A percentile compares a stretch with the other conserved stretches of the same genome.
Evolutionary conservation across 2,329 filamentous ascomycete species (phyloP).

Genomic region (Huntiella bhutanensis): DNA sequence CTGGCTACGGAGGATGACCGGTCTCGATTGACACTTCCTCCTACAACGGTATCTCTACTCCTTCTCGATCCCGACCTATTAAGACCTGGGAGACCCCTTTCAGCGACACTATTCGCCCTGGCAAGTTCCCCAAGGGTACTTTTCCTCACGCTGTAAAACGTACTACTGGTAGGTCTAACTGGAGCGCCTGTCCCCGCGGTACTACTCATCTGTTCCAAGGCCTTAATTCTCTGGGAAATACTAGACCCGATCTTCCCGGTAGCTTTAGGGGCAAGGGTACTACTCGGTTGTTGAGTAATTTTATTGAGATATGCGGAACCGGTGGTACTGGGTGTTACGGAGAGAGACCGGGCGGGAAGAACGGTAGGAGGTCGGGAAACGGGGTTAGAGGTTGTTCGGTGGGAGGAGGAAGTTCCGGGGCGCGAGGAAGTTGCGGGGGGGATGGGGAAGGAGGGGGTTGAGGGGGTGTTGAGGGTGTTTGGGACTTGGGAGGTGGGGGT

Average conservation of each 20-base stretch:
- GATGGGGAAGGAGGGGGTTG: constrained; percentile 41
- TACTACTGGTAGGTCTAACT: constrained; percentile 27
- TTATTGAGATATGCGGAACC: constrained; percentile 37
- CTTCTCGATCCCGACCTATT: constrained; percentile 20
- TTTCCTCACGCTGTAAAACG: constrained; percentile 41
- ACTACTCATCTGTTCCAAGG: constrained; percentile 59
- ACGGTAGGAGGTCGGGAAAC: constrained; percentile 20
- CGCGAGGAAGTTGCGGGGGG: constrained; percentile 12
- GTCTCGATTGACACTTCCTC: constrained; percentile 21
- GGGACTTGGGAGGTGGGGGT: constrained; percentile 30
- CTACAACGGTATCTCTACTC: constrained; percentile 28
- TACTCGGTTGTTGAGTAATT: constrained; percentile 30
- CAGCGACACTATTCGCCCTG: constrained; percentile 26
- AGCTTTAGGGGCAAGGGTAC: constrained; percentile 37
- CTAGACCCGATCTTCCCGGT: constrained; percentile 74
- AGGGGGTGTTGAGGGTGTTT: constrained; percentile 35
- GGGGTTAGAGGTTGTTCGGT: constrained; percentile 30
- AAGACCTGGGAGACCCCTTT: constrained; percentile 23
- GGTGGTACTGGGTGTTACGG: constrained; percentile 18
- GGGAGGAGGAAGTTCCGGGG: constrained; percentile 16
- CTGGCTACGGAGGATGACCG: constrained; percentile 36
- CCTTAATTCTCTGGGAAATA: constrained; percentile 84
- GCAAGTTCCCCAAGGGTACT: constrained; percentile 21
- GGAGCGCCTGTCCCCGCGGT: constrained; percentile 2
- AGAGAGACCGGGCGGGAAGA: constrained; percentile 30